Percentiles rank a stretch among this genome's conserved stretches.
Evolutionary conservation across 2,329 filamentous ascomycete species (phyloP).

Genomic region (Cladorrhinum sp.): DNA sequence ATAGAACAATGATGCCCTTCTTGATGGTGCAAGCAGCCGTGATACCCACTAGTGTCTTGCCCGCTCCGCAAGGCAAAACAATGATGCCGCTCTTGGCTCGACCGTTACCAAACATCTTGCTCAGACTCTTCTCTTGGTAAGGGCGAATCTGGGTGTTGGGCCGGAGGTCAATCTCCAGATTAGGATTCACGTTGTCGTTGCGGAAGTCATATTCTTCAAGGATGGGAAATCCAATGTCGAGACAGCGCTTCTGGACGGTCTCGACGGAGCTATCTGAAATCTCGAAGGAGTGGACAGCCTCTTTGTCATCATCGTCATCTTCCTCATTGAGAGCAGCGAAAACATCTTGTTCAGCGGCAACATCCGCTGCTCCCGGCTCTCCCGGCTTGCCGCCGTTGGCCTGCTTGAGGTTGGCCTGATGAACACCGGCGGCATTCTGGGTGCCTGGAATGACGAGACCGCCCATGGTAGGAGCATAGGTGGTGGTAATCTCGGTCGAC

Average conservation of each 20-base stretch:
- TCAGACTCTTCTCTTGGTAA: conserved; percentile 95
- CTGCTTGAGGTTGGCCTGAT: conserved; percentile 56
- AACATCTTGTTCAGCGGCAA: conserved; percentile 54
- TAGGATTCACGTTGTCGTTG: conserved; percentile 84
- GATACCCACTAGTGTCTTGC: conserved; percentile 97
- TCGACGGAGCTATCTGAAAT: conserved; percentile 81
- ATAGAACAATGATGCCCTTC: conserved; percentile 91
- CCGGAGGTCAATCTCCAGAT: conserved; percentile 87
- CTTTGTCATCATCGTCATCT: conserved; percentile 74
- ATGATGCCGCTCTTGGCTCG: conserved; percentile 97
- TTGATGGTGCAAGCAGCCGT: conserved; percentile 97
- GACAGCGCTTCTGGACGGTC: conserved; percentile 82
- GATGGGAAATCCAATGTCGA: conserved; percentile 80
- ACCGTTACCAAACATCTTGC: conserved; percentile 99
- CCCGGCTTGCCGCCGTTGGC: conserved; percentile 38
- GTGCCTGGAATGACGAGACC: conserved; percentile 91
- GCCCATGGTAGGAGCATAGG: conserved; percentile 80
- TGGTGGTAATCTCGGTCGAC: conserved; percentile 68
- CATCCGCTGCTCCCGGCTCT: conserved; percentile 52
- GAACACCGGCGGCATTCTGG: conserved; percentile 84
- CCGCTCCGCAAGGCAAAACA: conserved; percentile 91
- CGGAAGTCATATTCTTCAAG: conserved; percentile 97
- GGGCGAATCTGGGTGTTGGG: conserved; percentile 86
- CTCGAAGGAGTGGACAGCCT: conserved; percentile 90
- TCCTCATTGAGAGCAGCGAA: conserved; percentile 69